Evolutionary conservation across 2,329 filamentous ascomycete genomes (phyloP).

Genomic region (Clonostachys rhizophaga): DNA sequence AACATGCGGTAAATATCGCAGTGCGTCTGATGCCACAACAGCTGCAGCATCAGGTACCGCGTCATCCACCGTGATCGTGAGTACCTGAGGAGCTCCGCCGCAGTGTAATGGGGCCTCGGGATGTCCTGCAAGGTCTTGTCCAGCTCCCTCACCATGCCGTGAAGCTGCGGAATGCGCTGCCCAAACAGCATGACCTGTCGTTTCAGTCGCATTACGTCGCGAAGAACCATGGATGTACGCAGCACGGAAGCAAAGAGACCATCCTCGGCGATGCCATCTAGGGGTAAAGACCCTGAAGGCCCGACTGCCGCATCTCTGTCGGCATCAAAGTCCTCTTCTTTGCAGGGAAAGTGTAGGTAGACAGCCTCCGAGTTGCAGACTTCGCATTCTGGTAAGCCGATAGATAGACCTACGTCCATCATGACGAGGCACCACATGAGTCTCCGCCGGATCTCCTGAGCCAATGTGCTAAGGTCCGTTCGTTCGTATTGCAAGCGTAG

Average conservation of each 20-base stretch:
- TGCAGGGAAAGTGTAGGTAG: conserved; percentile 17
- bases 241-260: conserved; percentile 9
- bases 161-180: conserved; percentile 1
- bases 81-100: background rate
- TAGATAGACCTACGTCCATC: conserved; percentile 17
- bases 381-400: conserved; percentile 21
- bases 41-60: conserved; percentile 5
- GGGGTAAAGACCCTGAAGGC: conserved; percentile 1
- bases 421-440: conserved; percentile 20
- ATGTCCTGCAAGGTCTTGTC: conserved; percentile 2
- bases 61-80: conserved; percentile 8
- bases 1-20: conserved; percentile 39
- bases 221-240: conserved; percentile 9
- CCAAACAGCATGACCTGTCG: conserved; percentile 4
- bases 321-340: conserved; percentile 16
- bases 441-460: conserved; percentile 17
- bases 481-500: conserved; percentile 20
- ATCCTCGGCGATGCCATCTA: conserved; percentile 4
- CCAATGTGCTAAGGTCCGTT: conserved; percentile 10
- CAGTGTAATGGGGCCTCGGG: conserved; percentile 1
- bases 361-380: conserved; percentile 17
- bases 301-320: conserved; percentile 1
- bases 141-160: conserved; percentile 3
- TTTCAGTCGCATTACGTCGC: conserved; percentile 12
- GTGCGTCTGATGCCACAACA: conserved; percentile 31